Percentiles rank a stretch among this genome's conserved stretches.
These are phyloP conservation scores for Fusarium clavum DNA, from an alignment of 2,329 filamentous ascomycete genomes.

Conservation along the genomic window DNA sequence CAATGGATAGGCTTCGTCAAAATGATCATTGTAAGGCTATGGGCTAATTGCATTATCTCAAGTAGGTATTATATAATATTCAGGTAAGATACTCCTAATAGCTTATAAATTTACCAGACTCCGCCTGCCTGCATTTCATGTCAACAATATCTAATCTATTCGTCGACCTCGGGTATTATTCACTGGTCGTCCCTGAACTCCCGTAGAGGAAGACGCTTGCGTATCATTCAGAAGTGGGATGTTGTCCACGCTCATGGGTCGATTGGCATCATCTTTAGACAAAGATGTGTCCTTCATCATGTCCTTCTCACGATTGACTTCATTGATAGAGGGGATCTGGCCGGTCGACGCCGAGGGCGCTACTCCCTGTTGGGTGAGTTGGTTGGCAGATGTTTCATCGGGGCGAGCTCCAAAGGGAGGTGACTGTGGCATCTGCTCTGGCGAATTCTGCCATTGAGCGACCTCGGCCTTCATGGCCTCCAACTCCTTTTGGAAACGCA, in stretches of 20 bases:
- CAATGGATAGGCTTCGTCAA: not conserved
- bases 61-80: not conserved
- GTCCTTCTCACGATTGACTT: slow-evolving; percentile 35
- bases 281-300: slow-evolving; percentile 25
- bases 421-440: slow-evolving; percentile 58
- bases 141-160: slow-evolving; percentile 36
- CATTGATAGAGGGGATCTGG: slow-evolving; percentile 31
- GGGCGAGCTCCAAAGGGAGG: slow-evolving; percentile 50
- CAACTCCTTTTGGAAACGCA: slow-evolving; percentile 94
- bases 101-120: not conserved
- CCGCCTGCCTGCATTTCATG: not conserved
- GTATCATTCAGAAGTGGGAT: slow-evolving; percentile 68
- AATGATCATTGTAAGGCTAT: not conserved
- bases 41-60: not conserved
- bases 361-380: slow-evolving; percentile 26
- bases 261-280: slow-evolving; percentile 37
- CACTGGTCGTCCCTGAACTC: slow-evolving; percentile 58
- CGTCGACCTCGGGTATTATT: slow-evolving; percentile 63
- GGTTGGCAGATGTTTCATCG: slow-evolving; percentile 35
- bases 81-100: not conserved
- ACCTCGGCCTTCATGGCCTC: slow-evolving; percentile 91
- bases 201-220: slow-evolving; percentile 51
- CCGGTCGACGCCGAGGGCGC: slow-evolving; percentile 28
- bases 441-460: slow-evolving; percentile 81
- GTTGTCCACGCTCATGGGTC: slow-evolving; percentile 58